Evolutionary conservation across 306 rosid genomes (phyloP).

Genomic region (Citrullus mucosospermus): DNA sequence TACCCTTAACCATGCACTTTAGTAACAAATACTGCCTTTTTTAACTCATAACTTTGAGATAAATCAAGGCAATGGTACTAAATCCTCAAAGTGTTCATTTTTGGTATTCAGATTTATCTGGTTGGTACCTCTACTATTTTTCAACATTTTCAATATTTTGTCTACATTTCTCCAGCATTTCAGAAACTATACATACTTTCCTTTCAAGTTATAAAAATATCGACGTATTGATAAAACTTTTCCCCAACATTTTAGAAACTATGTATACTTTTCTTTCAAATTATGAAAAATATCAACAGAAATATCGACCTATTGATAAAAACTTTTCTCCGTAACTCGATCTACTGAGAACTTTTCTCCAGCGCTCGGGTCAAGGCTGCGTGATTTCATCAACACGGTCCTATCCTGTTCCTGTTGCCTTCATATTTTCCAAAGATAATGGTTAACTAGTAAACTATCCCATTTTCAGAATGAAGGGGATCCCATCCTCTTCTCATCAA

Average conservation of each 20-base stretch:
- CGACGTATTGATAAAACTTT: too few relatives aligned
- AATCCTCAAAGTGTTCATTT: neutral
- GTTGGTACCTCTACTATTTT: neutral
- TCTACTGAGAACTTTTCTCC: neutral
- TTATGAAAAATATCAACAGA: neutral
- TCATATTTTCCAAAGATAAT: neutral
- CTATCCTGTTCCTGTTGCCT: neutral
- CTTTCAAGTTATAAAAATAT: too few relatives aligned
- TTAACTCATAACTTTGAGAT: neutral
- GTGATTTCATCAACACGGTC: neutral
- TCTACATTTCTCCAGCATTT: neutral
- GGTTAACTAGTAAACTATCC: neutral
- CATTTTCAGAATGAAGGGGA: neutral
- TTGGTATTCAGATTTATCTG: neutral
- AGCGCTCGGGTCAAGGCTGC: neutral
- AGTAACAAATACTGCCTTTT: neutral
- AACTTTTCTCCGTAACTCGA: neutral
- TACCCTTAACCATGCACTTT: neutral
- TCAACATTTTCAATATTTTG: neutral
- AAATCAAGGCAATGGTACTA: neutral
- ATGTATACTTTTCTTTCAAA: neutral
- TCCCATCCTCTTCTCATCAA: conserved; percentile 5
- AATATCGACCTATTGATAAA: neutral
- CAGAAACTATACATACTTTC: too few relatives aligned
- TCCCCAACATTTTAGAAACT: neutral